phyloP scores from a whole-genome alignment of 2,329 filamentous ascomycete genomes.

The Fusarium virguliforme region DNA sequence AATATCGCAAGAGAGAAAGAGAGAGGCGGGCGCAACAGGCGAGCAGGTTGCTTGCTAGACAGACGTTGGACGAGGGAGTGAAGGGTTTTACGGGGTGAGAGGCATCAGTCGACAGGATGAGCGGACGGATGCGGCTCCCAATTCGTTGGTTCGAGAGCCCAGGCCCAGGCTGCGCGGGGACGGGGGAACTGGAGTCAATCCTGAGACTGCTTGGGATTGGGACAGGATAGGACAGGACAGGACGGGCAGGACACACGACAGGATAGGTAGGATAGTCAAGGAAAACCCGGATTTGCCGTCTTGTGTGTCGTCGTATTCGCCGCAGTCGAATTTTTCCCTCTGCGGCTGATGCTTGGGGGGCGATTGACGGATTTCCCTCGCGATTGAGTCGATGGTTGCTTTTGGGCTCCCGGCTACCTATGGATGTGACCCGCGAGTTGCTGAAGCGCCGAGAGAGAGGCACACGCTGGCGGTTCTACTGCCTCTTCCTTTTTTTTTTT shows the following conservation, averaged over 20 bases:
- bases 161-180: conserved; percentile 39
- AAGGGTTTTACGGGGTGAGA: conserved; percentile 49
- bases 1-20: conserved; percentile 23
- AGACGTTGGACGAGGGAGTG: conserved; percentile 45
- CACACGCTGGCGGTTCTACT: too few species aligned
- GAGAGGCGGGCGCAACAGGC: conserved; percentile 31
- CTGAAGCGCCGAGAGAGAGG: conserved; percentile 23
- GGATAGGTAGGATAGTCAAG: conserved; percentile 21
- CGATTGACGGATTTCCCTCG: conserved; percentile 36
- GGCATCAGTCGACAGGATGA: conserved; percentile 51
- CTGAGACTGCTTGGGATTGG: conserved; percentile 41
- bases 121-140: conserved; percentile 51
- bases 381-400: conserved; percentile 31
- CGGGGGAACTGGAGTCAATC: conserved; percentile 45
- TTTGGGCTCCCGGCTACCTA: conserved; percentile 19
- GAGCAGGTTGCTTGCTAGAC: conserved; percentile 22
- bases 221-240: conserved; percentile 16
- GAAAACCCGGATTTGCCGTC: conserved; percentile 31
- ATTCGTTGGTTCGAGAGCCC: conserved; percentile 48
- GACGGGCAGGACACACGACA: not conserved
- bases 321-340: conserved; percentile 34
- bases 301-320: conserved; percentile 46
- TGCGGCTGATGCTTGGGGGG: conserved; percentile 22
- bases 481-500: conserved; percentile 13
- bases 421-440: conserved; percentile 26